phyloP scores from a whole-genome alignment of 768 basidiomycete genomes.

The Amanita inopinata region DNA sequence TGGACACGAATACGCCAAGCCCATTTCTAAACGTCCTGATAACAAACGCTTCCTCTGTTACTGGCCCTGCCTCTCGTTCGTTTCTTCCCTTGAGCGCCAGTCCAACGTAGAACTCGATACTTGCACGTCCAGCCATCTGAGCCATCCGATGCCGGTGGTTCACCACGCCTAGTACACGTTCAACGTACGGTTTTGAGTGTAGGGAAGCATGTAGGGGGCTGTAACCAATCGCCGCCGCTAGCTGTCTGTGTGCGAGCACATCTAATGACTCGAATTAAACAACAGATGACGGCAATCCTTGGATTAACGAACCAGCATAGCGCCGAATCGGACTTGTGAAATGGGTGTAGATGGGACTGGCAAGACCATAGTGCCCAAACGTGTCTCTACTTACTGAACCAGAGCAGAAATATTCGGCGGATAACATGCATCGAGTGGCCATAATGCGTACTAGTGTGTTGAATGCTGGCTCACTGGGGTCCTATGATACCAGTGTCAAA shows the following conservation, averaged over 20 bases:
- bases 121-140: slow-evolving; percentile 94
- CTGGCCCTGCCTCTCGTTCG: slow-evolving; percentile 23
- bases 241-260: slow-evolving; percentile 89
- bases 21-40: slow-evolving; percentile 94
- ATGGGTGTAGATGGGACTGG: slow-evolving; percentile 94
- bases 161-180: slow-evolving; percentile 75
- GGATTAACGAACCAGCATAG: slow-evolving; percentile 75
- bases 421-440: slow-evolving; percentile 97
- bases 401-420: slow-evolving; percentile 96
- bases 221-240: slow-evolving; percentile 82
- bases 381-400: slow-evolving; percentile 88
- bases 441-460: slow-evolving; percentile 98
- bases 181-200: slow-evolving; percentile 83
- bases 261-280: slow-evolving; percentile 33
- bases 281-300: neutral
- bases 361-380: slow-evolving; percentile 97
- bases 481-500: slow-evolving; percentile 33
- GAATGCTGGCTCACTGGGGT: slow-evolving; percentile 78
- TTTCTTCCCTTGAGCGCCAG: slow-evolving; percentile 73
- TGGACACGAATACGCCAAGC: slow-evolving; percentile 89
- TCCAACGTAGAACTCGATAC: slow-evolving; percentile 96
- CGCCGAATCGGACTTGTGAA: slow-evolving; percentile 97
- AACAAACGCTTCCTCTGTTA: slow-evolving; percentile 82
- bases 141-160: slow-evolving; percentile 93
- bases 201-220: slow-evolving; percentile 76